These are phyloP conservation scores for Tanacetum coccineum DNA, from an alignment of 129 eudicot genomes.

Conservation along the genomic window DNA sequence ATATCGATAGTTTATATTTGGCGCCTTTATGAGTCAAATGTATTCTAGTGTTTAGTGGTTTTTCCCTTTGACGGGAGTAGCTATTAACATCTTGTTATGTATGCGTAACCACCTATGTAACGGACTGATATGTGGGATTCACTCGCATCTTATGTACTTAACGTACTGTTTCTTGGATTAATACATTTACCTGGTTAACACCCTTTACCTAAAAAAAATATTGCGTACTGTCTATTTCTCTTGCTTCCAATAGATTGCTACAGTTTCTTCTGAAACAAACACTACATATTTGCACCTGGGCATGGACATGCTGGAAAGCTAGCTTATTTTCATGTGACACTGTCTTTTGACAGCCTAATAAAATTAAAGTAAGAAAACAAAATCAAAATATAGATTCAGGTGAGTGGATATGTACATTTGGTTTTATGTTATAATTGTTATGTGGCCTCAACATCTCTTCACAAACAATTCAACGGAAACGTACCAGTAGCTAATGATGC, in stretches of 20 bases:
- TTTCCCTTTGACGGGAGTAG: too few relatives aligned
- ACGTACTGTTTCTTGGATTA: too few relatives aligned
- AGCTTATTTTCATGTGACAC: constrained; percentile 33
- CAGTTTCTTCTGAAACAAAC: constrained; percentile 24
- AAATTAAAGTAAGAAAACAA: constrained; percentile 29
- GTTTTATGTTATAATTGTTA: constrained; percentile 7
- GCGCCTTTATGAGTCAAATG: too few relatives aligned
- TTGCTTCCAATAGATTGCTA: constrained; percentile 21
- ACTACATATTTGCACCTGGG: constrained; percentile 34
- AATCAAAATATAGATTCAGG: constrained; percentile 16
- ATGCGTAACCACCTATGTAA: too few relatives aligned
- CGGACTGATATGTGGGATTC: too few relatives aligned
- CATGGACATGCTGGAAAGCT: constrained; percentile 32
- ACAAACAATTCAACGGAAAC: constrained; percentile 11
- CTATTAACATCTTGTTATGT: too few relatives aligned
- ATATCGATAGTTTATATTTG: too few relatives aligned
- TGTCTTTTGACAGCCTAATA: constrained; percentile 37
- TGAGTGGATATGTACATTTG: constrained; percentile 22
- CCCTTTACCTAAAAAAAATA: too few relatives aligned
- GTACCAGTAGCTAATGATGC: neutral
- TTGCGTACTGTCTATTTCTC: neutral
- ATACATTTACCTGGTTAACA: too few relatives aligned
- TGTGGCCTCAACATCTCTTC: constrained; percentile 6
- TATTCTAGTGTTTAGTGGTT: too few relatives aligned
- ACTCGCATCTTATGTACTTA: too few relatives aligned